Base-by-base conservation (phyloP, 2,329 filamentous ascomycete species). In the Pestalotiopsis sp. region DNA sequence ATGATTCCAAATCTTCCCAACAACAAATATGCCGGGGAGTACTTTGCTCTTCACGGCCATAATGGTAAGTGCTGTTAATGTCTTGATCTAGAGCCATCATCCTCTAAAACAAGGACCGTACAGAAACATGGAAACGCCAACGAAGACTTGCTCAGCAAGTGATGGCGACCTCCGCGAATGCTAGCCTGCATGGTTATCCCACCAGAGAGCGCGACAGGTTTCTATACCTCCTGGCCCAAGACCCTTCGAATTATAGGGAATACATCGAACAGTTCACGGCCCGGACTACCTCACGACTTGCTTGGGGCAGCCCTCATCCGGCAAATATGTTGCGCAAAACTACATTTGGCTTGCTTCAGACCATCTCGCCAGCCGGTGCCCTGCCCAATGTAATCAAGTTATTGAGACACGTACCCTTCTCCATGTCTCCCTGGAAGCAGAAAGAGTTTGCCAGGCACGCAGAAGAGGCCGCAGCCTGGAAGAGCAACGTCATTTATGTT, bases 121-220 rank as follows among this genome's bases (percentile, higher is more conserved):
- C 70, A 83, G 83, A 84, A 4, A 84, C 79, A 3, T 86, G 84
- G 84, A 84, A 81, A 72, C 79, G 82, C n/a, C 83, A 85, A 72
- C 79, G 83, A 7, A 84, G 81, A 74, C 79, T 84, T 25, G 81
- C 80, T 69, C 79, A 81, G 65, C 79, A 82, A 69, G 74, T 85
- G 17, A 85, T 85, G 82, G 74, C 78, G 36, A 73, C 74, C 55
- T 79, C 78, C 23, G 74, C 79, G 13, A 77, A 78, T n/a, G 75
- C 72, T 1, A 77, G 75, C 1, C 75, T 85, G 4, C 81, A 84
- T 71, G 72, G 75, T 13, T 85, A 85, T 69, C 83, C 83, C 3
- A 77, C 78, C 1, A 76, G 76, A 55, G 83, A 85, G 74, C 79
- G 77, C 7, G 83, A 87, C 66, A 80, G 81, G 1, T 83, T 85